Percentiles rank a stretch among this genome's conserved stretches.
phyloP scores from a whole-genome alignment of 768 basidiomycete species.

The Rickenella mellea region DNA sequence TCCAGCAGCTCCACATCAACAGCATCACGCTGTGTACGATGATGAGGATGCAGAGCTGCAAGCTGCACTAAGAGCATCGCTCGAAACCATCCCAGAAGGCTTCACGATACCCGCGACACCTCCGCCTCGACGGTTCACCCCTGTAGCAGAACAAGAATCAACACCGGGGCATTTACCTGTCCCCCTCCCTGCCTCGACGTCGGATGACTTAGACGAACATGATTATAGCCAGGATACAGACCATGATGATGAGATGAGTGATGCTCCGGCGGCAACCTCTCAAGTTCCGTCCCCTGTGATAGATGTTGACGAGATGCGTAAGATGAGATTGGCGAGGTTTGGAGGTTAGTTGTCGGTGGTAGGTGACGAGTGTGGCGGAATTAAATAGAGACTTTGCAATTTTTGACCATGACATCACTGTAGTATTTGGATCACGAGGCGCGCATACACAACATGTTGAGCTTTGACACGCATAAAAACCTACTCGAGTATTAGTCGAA shows the following conservation, averaged over 20 bases:
- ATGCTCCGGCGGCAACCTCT: conserved; percentile 5
- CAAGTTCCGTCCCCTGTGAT: not conserved
- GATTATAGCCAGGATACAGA: conserved; percentile 1
- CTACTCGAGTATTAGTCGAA: too few species aligned
- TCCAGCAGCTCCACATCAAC: conserved; percentile 8
- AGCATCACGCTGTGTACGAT: conserved; percentile 49
- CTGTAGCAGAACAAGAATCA: too few species aligned
- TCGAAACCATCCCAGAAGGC: conserved; percentile 52
- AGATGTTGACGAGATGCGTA: conserved; percentile 57
- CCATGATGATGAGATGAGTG: not conserved
- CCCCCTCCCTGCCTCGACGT: conserved; percentile 2
- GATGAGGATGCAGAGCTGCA: conserved; percentile 85
- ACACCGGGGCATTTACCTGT: too few species aligned
- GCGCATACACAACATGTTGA: too few species aligned
- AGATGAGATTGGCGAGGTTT: conserved; percentile 55
- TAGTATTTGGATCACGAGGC: not conserved
- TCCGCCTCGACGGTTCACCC: conserved; percentile 13
- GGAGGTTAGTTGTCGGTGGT: conserved; percentile 26
- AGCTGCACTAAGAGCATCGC: conserved; percentile 77
- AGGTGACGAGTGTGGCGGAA: not conserved
- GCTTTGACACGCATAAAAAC: too few species aligned
- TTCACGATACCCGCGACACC: conserved; percentile 26
- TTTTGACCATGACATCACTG: not conserved
- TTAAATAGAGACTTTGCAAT: not conserved
- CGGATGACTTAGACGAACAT: not conserved